A percentile compares a stretch with the other conserved stretches of the same genome.
phyloP scores from a whole-genome alignment of 2,329 filamentous ascomycete species.

The Colletotrichum liaoningense region DNA sequence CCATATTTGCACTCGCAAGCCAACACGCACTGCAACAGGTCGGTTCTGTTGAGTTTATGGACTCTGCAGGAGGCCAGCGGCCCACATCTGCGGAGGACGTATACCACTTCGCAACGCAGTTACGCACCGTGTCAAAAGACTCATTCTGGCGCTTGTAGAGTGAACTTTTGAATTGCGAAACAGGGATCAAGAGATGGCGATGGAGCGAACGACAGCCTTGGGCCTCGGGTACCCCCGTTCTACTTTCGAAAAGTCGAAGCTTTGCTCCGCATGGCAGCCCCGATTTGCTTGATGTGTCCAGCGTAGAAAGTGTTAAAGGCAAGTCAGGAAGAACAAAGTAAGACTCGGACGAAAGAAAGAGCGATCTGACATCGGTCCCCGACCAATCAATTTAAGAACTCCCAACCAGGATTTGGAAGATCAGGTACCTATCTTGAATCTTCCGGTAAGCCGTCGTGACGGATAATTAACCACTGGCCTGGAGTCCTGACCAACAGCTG shows the following conservation, averaged over 20 bases:
- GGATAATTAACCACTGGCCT: background rate
- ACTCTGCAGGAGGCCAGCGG: conserved; percentile 25
- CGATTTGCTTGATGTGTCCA: background rate
- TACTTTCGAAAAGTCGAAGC: background rate
- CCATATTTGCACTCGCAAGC: conserved; percentile 16
- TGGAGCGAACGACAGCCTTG: background rate
- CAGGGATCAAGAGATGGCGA: background rate
- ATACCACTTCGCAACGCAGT: conserved; percentile 20
- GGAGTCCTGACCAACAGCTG: background rate
- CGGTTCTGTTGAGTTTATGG: background rate
- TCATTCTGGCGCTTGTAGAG: background rate
- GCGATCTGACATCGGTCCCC: conserved; percentile 23
- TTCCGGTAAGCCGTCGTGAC: background rate
- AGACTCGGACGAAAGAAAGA: conserved; percentile 16
- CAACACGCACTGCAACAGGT: background rate
- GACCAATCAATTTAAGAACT: background rate
- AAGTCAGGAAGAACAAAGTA: background rate
- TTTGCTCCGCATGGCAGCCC: too few species aligned
- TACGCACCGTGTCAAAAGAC: conserved; percentile 3
- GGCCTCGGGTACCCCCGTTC: background rate
- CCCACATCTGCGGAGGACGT: conserved; percentile 13
- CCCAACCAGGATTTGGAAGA: background rate
- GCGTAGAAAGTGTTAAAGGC: background rate
- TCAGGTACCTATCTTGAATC: background rate
- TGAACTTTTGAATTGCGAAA: background rate